Evolutionary conservation across 306 rosid species (phyloP).

Genomic region (Carpinus viminea): DNA sequence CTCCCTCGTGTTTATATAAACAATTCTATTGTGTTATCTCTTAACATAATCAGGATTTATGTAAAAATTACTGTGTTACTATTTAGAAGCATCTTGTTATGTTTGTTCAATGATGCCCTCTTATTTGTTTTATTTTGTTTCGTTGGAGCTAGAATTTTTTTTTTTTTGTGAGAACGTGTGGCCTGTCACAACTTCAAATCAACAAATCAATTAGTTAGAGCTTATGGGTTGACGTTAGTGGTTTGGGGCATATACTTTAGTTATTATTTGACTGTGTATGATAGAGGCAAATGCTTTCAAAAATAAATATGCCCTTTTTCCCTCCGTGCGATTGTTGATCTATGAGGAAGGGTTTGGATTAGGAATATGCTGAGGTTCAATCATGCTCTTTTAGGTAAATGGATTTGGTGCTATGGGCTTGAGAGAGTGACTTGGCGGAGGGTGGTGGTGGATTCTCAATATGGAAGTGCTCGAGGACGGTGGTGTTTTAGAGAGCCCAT

Average conservation of each 20-base stretch:
- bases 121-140: not conserved
- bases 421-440: too few relatives aligned
- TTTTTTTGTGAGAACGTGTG: not conserved
- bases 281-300: not conserved
- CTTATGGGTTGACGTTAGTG: not conserved
- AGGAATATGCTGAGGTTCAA: too few relatives aligned
- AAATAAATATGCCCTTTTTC: not conserved
- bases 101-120: not conserved
- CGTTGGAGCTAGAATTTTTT: not conserved
- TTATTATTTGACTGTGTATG: not conserved
- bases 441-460: too few relatives aligned
- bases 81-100: not conserved
- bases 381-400: too few relatives aligned
- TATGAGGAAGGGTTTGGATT: too few relatives aligned
- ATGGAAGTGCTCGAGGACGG: too few relatives aligned
- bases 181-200: not conserved
- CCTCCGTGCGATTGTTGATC: too few relatives aligned
- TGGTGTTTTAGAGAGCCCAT: too few relatives aligned
- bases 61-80: not conserved
- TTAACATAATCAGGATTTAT: not conserved
- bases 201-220: not conserved
- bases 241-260: not conserved
- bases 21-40: not conserved
- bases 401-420: too few relatives aligned
- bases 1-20: not conserved